These are phyloP conservation scores for Trypanosoma lewisi DNA, from an alignment of 208 protist genomes.

Conservation along the genomic window DNA sequence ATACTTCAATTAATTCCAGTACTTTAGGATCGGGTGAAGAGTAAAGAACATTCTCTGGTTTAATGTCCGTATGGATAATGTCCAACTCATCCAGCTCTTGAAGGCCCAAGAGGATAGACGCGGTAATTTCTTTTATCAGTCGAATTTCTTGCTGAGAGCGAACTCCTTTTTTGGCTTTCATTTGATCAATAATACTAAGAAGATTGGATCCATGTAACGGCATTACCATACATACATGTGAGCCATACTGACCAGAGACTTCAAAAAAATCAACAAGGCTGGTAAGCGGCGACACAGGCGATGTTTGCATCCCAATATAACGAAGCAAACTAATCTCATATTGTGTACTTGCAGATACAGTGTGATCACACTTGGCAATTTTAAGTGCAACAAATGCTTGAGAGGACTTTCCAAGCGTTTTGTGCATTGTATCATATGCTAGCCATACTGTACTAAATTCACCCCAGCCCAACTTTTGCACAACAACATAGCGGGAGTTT, in stretches of 20 bases:
- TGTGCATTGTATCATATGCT: conserved; percentile 69
- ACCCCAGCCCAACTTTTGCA: conserved; percentile 85
- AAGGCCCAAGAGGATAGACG: conserved; percentile 67
- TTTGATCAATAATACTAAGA: conserved; percentile 76
- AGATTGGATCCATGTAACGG: conserved; percentile 79
- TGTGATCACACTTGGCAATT: conserved; percentile 70
- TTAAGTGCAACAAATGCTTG: conserved; percentile 86
- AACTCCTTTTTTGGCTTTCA: conserved; percentile 35
- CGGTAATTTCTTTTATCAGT: conserved; percentile 76
- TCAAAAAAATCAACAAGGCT: conserved; percentile 83
- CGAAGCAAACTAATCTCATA: conserved; percentile 79
- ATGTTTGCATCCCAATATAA: conserved; percentile 44
- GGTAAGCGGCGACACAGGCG: conserved; percentile 39
- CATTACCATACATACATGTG: conserved; percentile 83
- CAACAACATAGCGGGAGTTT: conserved; percentile 73
- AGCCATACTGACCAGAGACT: conserved; percentile 51
- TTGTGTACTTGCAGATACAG: conserved; percentile 50
- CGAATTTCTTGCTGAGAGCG: conserved; percentile 57
- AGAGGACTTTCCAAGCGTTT: conserved; percentile 23
- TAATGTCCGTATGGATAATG: conserved; percentile 92
- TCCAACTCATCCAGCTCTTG: conserved; percentile 64
- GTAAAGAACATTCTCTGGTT: conserved; percentile 89
- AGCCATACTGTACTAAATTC: conserved; percentile 91
- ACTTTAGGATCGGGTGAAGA: conserved; percentile 63
- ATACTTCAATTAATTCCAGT: conserved; percentile 54